These are phyloP conservation scores for Rhizopogon hawkerae DNA, from an alignment of 1,284 basidiomycete species.

Conservation along the genomic window DNA sequence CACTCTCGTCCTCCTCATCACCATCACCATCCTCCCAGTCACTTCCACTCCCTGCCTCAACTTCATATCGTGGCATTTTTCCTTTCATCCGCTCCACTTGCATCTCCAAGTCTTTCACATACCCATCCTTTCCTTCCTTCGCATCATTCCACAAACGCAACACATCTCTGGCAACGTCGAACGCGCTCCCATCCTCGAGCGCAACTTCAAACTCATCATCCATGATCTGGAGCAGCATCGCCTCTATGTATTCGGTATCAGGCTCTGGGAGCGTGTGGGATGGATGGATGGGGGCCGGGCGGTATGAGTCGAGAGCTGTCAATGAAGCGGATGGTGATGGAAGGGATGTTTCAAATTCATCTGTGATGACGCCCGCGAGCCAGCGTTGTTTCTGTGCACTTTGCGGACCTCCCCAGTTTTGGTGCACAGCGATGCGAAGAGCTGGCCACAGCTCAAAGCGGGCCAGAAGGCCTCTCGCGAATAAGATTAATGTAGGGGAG, in stretches of 20 bases:
- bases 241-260: constrained; percentile 70
- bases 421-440: constrained; percentile 73
- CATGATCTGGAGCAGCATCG: constrained; percentile 72
- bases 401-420: constrained; percentile 75
- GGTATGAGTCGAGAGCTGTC: constrained; percentile 2
- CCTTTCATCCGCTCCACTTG: constrained; percentile 54
- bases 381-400: constrained; percentile 64
- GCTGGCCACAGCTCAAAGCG: constrained; percentile 76
- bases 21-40: constrained; percentile 33
- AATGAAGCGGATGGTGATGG: constrained; percentile 7
- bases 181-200: constrained; percentile 75
- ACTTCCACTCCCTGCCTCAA: constrained; percentile 32
- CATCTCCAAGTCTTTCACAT: constrained; percentile 49
- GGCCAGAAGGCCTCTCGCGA: constrained; percentile 77
- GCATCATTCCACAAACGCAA: constrained; percentile 57
- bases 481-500: constrained; percentile 49
- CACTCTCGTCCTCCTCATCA: constrained; percentile 36
- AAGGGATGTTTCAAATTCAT: constrained; percentile 62
- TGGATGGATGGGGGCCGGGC: constrained; percentile 7
- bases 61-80: constrained; percentile 46
- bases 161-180: constrained; percentile 62
- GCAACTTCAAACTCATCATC: constrained; percentile 77
- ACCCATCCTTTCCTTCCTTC: constrained; percentile 32
- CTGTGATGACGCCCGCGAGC: constrained; percentile 76
- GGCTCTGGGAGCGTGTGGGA: constrained; percentile 36